A percentile compares a stretch with the other conserved stretches of the same genome.
phyloP scores from a whole-genome alignment of 768 basidiomycete species.

The Lentinula aciculospora region DNA sequence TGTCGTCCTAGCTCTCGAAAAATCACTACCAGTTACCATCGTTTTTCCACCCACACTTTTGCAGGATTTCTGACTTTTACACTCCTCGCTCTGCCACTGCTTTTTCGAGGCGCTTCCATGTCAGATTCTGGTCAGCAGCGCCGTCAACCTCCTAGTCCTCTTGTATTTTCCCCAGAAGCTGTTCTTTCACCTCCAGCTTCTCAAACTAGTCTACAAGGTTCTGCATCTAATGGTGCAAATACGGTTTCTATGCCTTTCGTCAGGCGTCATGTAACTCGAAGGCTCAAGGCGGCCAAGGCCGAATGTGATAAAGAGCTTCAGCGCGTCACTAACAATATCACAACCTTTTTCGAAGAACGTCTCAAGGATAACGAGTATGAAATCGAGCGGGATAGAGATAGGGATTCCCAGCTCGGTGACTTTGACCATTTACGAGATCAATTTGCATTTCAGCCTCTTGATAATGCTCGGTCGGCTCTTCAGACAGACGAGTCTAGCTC shows the following conservation, averaged over 20 bases:
- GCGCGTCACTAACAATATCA: constrained; percentile 91
- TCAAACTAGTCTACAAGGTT: constrained; percentile 32
- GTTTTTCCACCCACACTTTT: constrained; percentile 10
- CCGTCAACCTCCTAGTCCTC: constrained; percentile 71
- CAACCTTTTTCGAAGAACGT: constrained; percentile 89
- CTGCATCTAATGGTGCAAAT: constrained; percentile 51
- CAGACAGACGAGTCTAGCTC: constrained; percentile 71
- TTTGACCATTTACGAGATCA: constrained; percentile 54
- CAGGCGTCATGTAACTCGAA: constrained; percentile 85
- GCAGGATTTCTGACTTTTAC: not conserved
- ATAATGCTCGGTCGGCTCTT: constrained; percentile 43
- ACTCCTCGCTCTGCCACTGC: constrained; percentile 1
- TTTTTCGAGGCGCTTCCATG: constrained; percentile 26
- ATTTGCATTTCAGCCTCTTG: constrained; percentile 52
- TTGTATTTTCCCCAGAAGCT: constrained; percentile 69
- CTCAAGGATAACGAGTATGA: constrained; percentile 75
- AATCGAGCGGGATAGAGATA: constrained; percentile 55
- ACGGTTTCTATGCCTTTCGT: constrained; percentile 92
- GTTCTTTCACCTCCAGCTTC: constrained; percentile 48
- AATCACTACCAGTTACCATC: not conserved
- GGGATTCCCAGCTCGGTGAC: constrained; percentile 54
- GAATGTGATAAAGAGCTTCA: constrained; percentile 96
- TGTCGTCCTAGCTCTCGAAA: constrained; percentile 11
- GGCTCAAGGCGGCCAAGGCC: constrained; percentile 90
- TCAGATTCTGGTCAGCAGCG: constrained; percentile 43